phyloP scores from a whole-genome alignment of 2,329 filamentous ascomycete genomes.

The Basipetospora chlamydospora region DNA sequence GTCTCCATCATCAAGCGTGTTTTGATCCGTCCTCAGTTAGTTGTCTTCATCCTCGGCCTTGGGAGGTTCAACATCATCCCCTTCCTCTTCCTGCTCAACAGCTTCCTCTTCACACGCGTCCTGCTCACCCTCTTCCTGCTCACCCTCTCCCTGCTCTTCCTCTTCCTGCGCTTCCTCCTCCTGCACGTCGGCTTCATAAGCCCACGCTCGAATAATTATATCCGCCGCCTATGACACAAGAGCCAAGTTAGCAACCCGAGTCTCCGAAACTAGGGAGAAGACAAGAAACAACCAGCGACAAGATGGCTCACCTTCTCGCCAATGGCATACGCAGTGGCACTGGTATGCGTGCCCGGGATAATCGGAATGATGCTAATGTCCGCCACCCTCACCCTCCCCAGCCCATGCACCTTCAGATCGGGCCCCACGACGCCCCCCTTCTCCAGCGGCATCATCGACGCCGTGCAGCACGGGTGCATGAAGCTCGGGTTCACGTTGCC shows the following conservation, averaged over 20 bases:
- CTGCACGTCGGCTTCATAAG: constrained; percentile 5
- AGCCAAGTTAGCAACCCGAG: not conserved
- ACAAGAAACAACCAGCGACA: not conserved
- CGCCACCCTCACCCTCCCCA: constrained; percentile 17
- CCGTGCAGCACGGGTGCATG: constrained; percentile 26
- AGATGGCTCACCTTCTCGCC: constrained; percentile 26
- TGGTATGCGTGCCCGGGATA: constrained; percentile 21
- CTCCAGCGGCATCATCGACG: constrained; percentile 27
- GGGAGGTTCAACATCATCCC: too few species aligned
- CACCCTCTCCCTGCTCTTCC: not conserved
- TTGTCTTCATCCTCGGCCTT: too few species aligned
- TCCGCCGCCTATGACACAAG: constrained; percentile 3
- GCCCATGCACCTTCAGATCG: constrained; percentile 19
- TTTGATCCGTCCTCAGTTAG: too few species aligned
- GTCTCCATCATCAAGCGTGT: too few species aligned
- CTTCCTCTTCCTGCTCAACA: too few species aligned
- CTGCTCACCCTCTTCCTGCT: too few species aligned
- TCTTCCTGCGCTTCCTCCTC: not conserved
- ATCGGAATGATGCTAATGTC: constrained; percentile 14
- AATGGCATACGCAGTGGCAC: constrained; percentile 38
- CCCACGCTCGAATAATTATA: constrained; percentile 4
- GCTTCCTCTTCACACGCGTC: too few species aligned
- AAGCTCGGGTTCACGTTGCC: constrained; percentile 19
- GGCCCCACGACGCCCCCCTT: constrained; percentile 21
- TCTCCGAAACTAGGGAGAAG: not conserved